phyloP scores from a whole-genome alignment of 352 stramenopile species.

The Globisporangium rhizosaccharum region DNA sequence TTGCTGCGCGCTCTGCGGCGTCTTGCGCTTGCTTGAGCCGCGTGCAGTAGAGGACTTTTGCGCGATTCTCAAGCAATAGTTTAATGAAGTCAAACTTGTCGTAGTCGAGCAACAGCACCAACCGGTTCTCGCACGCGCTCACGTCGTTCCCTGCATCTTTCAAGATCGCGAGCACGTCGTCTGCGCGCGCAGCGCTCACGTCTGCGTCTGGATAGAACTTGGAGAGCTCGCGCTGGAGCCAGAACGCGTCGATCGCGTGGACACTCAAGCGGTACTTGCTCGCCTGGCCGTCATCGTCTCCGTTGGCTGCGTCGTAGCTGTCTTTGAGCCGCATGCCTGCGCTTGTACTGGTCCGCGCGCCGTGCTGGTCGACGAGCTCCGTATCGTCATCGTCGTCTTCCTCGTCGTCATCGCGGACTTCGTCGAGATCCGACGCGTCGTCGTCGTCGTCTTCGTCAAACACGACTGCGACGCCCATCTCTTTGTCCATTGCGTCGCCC shows the following conservation, averaged over 20 bases:
- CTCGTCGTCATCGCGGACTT: conserved; percentile 73
- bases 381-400: conserved; percentile 35
- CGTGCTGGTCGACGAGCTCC: background rate
- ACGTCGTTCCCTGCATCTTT: conserved; percentile 62
- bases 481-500: conserved; percentile 89
- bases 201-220: conserved; percentile 96
- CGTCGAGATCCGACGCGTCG: conserved; percentile 90
- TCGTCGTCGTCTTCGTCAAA: conserved; percentile 98
- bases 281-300: conserved; percentile 57
- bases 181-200: conserved; percentile 87
- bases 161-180: conserved; percentile 84
- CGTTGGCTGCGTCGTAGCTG: conserved; percentile 58
- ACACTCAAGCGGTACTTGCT: conserved; percentile 84
- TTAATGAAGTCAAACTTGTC: conserved; percentile 99
- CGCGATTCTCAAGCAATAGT: conserved; percentile 93
- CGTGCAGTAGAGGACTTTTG: conserved; percentile 96
- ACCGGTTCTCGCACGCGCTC: conserved; percentile 94
- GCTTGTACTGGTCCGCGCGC: background rate
- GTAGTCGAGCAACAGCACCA: conserved; percentile 97
- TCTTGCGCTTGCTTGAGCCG: conserved; percentile 95
- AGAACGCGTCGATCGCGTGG: conserved; percentile 98
- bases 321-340: conserved; percentile 72
- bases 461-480: conserved; percentile 97
- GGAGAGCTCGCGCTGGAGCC: conserved; percentile 95
- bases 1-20: conserved; percentile 84